Evolutionary conservation across 2,329 filamentous ascomycete genomes (phyloP), one percentile per base, ranked within the genome.

Genomic region (Leptographium lundbergii): DNA sequence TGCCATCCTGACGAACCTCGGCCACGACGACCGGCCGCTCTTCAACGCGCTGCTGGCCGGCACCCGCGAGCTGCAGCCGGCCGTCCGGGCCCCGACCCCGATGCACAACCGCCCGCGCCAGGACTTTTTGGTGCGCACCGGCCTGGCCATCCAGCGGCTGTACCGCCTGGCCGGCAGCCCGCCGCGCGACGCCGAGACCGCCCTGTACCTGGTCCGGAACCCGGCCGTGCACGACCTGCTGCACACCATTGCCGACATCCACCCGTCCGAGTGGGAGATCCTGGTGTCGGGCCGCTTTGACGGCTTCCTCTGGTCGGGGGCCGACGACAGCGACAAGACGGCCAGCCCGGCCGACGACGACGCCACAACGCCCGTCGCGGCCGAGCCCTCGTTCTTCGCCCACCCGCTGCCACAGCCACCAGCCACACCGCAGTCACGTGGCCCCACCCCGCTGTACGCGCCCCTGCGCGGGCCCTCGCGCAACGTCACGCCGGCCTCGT

Each of bases 241-340:
- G 3, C 85, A 89, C 48, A 96, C 92, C 0, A 79, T 96, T 56
- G 86, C 88, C 42, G 89, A 91, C 57, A 94, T 97, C 65, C 94
- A 87, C 68, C 82, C 85, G 54, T 88, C 89, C n/a, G 92, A 97
- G 71, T 97, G 92, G 92, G 92, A 96, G 63, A 95, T 97, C 59
- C 78, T 97, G 14, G 89, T 87, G 5, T 96, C 92, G 0, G 92
- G 92, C 32, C 87, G 92, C 32, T 97, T 97, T 66, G 91, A 96
- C 68, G 92, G 92, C 4, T 97, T 97, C 73, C 78, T 96, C 24
- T 95, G 92, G 84, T 95, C 90, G 52, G 92, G 92, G 25, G 90
- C 89, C 7, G 91, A 96, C 57, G 91, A 95, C 27, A 29, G 27
- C 7, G 69, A 66, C n/a, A 79, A 81, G 29, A 57, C n/a, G n/a